Base-by-base conservation (phyloP, 1,284 basidiomycete species). In the Austroboletus novae-zelandiae region DNA sequence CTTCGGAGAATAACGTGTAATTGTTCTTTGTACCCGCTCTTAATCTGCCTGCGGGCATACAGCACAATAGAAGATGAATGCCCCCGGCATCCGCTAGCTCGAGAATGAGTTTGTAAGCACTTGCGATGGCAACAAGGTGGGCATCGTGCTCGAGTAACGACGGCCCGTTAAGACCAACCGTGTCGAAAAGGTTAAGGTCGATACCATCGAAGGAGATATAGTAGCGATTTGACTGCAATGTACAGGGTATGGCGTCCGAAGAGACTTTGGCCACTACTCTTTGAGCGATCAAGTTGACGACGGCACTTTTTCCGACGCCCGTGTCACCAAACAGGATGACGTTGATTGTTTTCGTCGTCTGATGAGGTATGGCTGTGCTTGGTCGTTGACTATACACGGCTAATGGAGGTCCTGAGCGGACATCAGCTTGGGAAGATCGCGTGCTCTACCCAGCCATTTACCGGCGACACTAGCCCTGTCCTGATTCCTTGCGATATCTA, bases 31-130 rank as follows among this genome's bases (percentile, higher is more conserved):
- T 29, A 5, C 17, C 23, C 8, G 15, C 1, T 20, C n/a, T 48
- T 11, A 54, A 20, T 7, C 29, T 27, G 8, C 15, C 3, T 5
- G 30, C 36, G 11, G 20, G 36, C 31, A 53, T 31, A 32, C 51
- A 53, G 7, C 44, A 35, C 13, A 53, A 36, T 18, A 53, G 39
- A n/a, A 53, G 52, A 31, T 54, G 45, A 27, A 52, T 13, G 27
- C 51, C 51, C 15, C 51, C 50, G 8, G 34, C 39, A 3, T 27
- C 39, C 4, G 15, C 27, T 15, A 42, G 6, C 5, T 35, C 13
- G n/a, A 11, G 11, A 11, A 54, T 41, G 17, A 54, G 44, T 1
- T 10, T 15, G 31, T 45, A 45, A 11, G 52, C 52, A 5, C 18
- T 37, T 30, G 43, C 45, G 17, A 54, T 44, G 4, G 43, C 43